phyloP scores from a whole-genome alignment of 129 eudicot genomes.

The Logfia minima region DNA sequence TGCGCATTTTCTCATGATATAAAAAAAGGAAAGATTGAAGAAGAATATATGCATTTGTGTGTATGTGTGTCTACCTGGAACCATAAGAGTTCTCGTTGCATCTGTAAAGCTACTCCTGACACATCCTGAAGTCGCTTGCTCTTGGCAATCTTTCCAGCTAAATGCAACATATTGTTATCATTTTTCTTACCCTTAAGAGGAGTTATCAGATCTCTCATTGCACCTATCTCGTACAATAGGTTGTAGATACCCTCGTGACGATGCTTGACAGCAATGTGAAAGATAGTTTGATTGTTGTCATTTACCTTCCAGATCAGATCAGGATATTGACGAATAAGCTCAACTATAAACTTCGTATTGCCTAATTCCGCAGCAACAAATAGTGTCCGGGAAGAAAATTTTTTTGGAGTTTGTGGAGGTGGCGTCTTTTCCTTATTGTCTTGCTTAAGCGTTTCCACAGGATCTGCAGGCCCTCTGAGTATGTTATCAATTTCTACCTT shows the following conservation, averaged over 20 bases:
- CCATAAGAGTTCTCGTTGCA: constrained; percentile 50
- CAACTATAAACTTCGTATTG: constrained; percentile 34
- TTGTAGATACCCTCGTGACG: constrained; percentile 32
- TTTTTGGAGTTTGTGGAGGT: not conserved
- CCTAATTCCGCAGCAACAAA: constrained; percentile 44
- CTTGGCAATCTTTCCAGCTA: constrained; percentile 42
- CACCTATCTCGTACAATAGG: constrained; percentile 37
- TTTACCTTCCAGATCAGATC: constrained; percentile 51
- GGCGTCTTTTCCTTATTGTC: not conserved
- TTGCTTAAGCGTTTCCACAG: not conserved
- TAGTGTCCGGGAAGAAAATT: constrained; percentile 32
- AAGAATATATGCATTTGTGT: constrained; percentile 13
- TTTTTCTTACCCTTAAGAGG: constrained; percentile 18
- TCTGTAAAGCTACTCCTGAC: constrained; percentile 46
- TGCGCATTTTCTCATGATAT: not conserved
- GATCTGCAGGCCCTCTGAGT: constrained; percentile 9
- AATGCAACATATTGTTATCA: constrained; percentile 41
- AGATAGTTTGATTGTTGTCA: constrained; percentile 35
- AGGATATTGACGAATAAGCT: constrained; percentile 42
- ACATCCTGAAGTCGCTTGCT: constrained; percentile 27
- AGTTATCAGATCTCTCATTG: constrained; percentile 37
- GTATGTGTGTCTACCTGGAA: constrained; percentile 32
- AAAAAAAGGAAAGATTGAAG: not conserved
- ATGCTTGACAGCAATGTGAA: constrained; percentile 45
- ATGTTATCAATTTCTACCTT: not conserved